Percentiles rank a stretch among this genome's conserved stretches.
Conservation (phyloP, 106 monocot genomes). For the Dendrobium chrysotoxum region DNA sequence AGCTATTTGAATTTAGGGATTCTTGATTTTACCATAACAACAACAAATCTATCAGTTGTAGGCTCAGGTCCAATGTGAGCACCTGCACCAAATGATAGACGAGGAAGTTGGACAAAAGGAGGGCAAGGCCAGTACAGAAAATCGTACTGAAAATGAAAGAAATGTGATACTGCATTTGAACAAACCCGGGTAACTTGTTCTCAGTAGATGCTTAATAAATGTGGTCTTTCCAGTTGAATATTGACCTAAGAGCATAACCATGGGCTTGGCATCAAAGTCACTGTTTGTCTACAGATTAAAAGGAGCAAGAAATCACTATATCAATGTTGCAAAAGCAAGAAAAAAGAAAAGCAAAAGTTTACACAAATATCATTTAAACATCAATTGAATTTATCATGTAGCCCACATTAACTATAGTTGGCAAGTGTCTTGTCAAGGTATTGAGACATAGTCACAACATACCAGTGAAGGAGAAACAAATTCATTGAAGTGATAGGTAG, state of each 20-base stretch:
- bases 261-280: constrained; percentile 90
- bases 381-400: background rate
- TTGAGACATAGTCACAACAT: constrained; percentile 9
- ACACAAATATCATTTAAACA: background rate
- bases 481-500: constrained; percentile 69
- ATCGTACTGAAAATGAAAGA: background rate
- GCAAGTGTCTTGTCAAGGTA: background rate
- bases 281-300: constrained; percentile 60
- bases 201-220: constrained; percentile 82
- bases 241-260: constrained; percentile 89
- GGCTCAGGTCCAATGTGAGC: constrained; percentile 21
- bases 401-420: background rate
- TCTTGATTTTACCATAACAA: constrained; percentile 17
- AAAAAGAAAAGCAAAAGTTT: background rate
- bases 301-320: background rate
- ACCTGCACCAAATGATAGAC: constrained; percentile 7
- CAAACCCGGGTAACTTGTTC: constrained; percentile 78
- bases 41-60: constrained; percentile 22
- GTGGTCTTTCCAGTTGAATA: constrained; percentile 91
- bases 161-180: background rate
- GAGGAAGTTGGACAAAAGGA: background rate
- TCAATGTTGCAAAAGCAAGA: background rate
- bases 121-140: background rate
- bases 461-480: constrained; percentile 87
- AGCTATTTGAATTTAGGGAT: background rate